These are phyloP conservation scores for Pythium pyrilobum DNA, from an alignment of 352 stramenopile genomes.

Conservation along the genomic window DNA sequence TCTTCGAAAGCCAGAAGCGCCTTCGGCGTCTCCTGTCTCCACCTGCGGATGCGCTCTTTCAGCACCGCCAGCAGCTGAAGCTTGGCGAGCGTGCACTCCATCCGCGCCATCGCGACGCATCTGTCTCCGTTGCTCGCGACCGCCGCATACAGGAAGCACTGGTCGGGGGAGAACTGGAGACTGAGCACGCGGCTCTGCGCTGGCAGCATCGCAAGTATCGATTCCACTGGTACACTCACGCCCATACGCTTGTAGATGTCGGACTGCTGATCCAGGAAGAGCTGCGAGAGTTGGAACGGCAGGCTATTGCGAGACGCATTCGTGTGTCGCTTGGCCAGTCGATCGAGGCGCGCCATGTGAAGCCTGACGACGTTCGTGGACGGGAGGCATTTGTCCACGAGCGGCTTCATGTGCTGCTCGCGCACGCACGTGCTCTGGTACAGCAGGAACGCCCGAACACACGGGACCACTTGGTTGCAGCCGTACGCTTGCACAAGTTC, in stretches of 20 bases:
- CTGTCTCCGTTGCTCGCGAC: slow-evolving; percentile 35
- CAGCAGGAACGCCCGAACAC: slow-evolving; percentile 49
- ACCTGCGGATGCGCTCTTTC: slow-evolving; percentile 25
- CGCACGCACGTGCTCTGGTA: slow-evolving; percentile 49
- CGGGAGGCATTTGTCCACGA: slow-evolving; percentile 33
- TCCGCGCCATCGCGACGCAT: slow-evolving; percentile 37
- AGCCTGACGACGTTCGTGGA: slow-evolving; percentile 41
- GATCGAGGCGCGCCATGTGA: slow-evolving; percentile 40
- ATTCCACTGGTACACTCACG: slow-evolving; percentile 31
- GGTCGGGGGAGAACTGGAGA: slow-evolving; percentile 67
- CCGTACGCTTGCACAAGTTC: slow-evolving; percentile 56
- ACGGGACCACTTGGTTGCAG: slow-evolving; percentile 39
- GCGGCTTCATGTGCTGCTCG: slow-evolving; percentile 21
- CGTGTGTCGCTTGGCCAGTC: slow-evolving; percentile 24
- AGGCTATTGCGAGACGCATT: slow-evolving; percentile 46
- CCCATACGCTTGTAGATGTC: slow-evolving; percentile 60
- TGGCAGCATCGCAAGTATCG: slow-evolving; percentile 36
- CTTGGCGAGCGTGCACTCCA: slow-evolving; percentile 49
- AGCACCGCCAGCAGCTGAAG: slow-evolving; percentile 23
- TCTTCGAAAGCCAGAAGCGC: slow-evolving; percentile 38
- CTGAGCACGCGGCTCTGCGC: slow-evolving; percentile 32
- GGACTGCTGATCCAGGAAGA: slow-evolving; percentile 62
- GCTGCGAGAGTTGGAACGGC: slow-evolving; percentile 56
- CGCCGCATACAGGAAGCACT: slow-evolving; percentile 54
- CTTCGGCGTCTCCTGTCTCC: slow-evolving; percentile 34